Percentiles rank a stretch among this genome's conserved stretches.
phyloP scores from a whole-genome alignment of 176 grass and related monocot species.

The Olyra latifolia region DNA sequence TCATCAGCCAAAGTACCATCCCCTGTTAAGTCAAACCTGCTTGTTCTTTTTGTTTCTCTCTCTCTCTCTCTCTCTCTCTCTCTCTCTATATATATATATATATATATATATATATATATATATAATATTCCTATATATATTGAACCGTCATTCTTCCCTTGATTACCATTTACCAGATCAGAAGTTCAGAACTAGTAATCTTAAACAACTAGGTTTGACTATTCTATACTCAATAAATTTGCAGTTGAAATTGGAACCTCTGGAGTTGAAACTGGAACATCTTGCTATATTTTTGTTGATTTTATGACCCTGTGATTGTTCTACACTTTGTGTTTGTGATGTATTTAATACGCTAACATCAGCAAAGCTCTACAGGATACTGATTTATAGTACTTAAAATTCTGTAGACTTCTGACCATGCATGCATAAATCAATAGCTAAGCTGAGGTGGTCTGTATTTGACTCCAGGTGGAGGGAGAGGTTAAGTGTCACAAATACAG shows the following conservation, averaged over 20 bases:
- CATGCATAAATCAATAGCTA: too few relatives aligned
- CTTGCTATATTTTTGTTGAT: not conserved
- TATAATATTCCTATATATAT: too few relatives aligned
- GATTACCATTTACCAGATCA: too few relatives aligned
- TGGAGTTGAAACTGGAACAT: too few relatives aligned
- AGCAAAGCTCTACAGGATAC: too few relatives aligned
- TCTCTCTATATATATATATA: too few relatives aligned
- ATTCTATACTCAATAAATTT: not conserved
- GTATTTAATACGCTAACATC: not conserved
- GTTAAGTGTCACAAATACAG: slow-evolving; percentile 95
- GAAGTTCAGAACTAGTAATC: not conserved
- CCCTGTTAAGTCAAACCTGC: not conserved
- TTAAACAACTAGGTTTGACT: not conserved
- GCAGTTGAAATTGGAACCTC: not conserved
- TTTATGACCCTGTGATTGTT: too few relatives aligned
- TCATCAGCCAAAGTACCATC: not conserved
- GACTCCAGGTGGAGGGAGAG: slow-evolving; percentile 66
- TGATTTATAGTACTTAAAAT: not conserved
- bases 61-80: too few relatives aligned
- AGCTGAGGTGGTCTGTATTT: not conserved
- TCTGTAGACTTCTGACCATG: too few relatives aligned
- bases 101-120: too few relatives aligned
- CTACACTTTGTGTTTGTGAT: not conserved
- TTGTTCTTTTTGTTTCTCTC: not conserved
- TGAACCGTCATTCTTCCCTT: not conserved